phyloP scores from a whole-genome alignment of 2,329 filamentous ascomycete species.

The Pseudovirgaria hyperparasitica region DNA sequence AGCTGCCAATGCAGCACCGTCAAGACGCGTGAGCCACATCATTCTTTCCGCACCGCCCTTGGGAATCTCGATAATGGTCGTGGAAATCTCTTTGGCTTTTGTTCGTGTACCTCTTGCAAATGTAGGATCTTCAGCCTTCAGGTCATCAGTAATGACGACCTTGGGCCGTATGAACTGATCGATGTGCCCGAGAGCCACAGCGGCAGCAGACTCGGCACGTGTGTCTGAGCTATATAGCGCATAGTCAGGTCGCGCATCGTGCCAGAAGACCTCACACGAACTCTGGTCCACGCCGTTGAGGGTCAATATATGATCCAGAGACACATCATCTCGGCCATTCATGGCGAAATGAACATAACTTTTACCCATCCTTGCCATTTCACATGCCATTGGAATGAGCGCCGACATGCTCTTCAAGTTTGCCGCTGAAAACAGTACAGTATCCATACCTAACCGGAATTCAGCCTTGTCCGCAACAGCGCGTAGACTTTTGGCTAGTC shows the following conservation, averaged over 20 bases:
- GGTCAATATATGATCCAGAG: conserved; percentile 53
- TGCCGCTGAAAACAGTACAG: conserved; percentile 68
- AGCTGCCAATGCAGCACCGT: conserved; percentile 55
- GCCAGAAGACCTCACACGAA: conserved; percentile 53
- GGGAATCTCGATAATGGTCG: conserved; percentile 67
- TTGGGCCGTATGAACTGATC: conserved; percentile 64
- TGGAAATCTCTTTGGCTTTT: conserved; percentile 38
- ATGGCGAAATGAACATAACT: conserved; percentile 75
- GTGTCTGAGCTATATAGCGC: conserved; percentile 54
- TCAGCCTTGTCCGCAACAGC: conserved; percentile 44
- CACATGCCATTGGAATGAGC: conserved; percentile 71
- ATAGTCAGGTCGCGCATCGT: conserved; percentile 68
- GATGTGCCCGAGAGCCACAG: conserved; percentile 58
- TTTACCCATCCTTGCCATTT: conserved; percentile 58
- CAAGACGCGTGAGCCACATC: conserved; percentile 67
- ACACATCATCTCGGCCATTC: conserved; percentile 59
- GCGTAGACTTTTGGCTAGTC: conserved; percentile 51
- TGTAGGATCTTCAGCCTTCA: conserved; percentile 51
- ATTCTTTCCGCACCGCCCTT: conserved; percentile 48
- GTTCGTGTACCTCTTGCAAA: conserved; percentile 50
- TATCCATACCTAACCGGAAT: conserved; percentile 42
- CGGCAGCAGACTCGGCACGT: conserved; percentile 53
- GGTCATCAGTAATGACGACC: conserved; percentile 59
- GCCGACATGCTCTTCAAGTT: conserved; percentile 59
- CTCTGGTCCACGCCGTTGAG: conserved; percentile 65